Evolutionary conservation across 1,284 basidiomycete species (phyloP).

Genomic region (Ceratobasidium sp.): DNA sequence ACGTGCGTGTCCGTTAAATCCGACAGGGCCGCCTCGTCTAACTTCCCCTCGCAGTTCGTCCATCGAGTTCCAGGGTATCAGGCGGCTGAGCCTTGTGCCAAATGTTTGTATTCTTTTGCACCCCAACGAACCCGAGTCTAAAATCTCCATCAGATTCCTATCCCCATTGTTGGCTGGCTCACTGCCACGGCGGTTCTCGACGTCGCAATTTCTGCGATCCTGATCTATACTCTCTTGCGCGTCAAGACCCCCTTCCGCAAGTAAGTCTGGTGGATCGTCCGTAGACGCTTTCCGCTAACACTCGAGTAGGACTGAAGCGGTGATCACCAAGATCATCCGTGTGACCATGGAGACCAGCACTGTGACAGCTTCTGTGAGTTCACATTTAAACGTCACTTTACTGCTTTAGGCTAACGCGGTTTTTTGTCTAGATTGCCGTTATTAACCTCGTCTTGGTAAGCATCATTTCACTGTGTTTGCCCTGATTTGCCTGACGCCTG

Average conservation of each 20-base stretch:
- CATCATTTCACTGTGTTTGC: background rate
- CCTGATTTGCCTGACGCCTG: background rate
- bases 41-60: conserved; percentile 22
- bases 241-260: conserved; percentile 49
- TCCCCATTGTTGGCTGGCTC: conserved; percentile 45
- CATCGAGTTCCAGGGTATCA: conserved; percentile 43
- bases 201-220: conserved; percentile 45
- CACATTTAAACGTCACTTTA: background rate
- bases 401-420: background rate
- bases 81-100: conserved; percentile 34
- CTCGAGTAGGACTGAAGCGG: conserved; percentile 47
- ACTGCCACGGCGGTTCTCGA: conserved; percentile 47
- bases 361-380: conserved; percentile 46
- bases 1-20: conserved; percentile 13
- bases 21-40: background rate
- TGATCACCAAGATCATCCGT: conserved; percentile 49
- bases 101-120: background rate
- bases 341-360: conserved; percentile 49
- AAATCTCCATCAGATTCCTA: conserved; percentile 34
- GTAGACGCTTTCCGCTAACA: background rate
- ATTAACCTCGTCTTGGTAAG: conserved; percentile 49
- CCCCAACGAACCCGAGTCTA: conserved; percentile 1
- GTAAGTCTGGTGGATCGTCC: conserved; percentile 26
- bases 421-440: conserved; percentile 44
- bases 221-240: conserved; percentile 44